Conservation (phyloP, 2,329 filamentous ascomycete genomes). For the Phaeosphaeriaceae sp. region DNA sequence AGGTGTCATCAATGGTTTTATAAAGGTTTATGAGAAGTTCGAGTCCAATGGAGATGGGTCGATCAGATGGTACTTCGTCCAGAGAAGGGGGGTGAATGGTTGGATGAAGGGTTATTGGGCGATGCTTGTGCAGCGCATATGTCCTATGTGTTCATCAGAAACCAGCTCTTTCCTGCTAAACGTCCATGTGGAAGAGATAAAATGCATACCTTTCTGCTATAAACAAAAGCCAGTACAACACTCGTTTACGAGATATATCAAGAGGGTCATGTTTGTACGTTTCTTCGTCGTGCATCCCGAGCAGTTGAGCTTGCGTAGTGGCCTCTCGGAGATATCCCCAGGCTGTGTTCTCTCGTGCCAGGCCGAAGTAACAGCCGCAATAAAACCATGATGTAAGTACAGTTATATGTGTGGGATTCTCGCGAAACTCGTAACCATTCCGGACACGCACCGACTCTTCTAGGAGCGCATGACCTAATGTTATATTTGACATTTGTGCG, state of each 20-base stretch:
- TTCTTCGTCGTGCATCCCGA: conserved; percentile 65
- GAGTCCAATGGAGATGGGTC: conserved; percentile 64
- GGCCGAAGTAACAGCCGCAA: conserved; percentile 66
- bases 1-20: conserved; percentile 67
- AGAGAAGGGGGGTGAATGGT: conserved; percentile 62
- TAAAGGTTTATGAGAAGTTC: conserved; percentile 67
- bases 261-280: conserved; percentile 59
- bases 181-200: not conserved
- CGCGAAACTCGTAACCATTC: conserved; percentile 64
- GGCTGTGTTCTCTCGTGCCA: conserved; percentile 66
- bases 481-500: conserved; percentile 51
- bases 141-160: conserved; percentile 53
- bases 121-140: conserved; percentile 68
- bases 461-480: conserved; percentile 61
- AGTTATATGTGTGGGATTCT: conserved; percentile 60
- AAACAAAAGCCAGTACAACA: conserved; percentile 69
- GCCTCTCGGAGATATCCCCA: conserved; percentile 69
- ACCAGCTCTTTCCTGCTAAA: not conserved
- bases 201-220: conserved; percentile 62
- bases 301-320: conserved; percentile 64
- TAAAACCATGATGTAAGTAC: conserved; percentile 69
- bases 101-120: conserved; percentile 66
- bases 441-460: conserved; percentile 65
- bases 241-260: conserved; percentile 61
- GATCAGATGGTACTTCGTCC: conserved; percentile 60